Evolutionary conservation across 495 filamentous ascomycete species (phyloP).

Genomic region (Durotheca rogersii): DNA sequence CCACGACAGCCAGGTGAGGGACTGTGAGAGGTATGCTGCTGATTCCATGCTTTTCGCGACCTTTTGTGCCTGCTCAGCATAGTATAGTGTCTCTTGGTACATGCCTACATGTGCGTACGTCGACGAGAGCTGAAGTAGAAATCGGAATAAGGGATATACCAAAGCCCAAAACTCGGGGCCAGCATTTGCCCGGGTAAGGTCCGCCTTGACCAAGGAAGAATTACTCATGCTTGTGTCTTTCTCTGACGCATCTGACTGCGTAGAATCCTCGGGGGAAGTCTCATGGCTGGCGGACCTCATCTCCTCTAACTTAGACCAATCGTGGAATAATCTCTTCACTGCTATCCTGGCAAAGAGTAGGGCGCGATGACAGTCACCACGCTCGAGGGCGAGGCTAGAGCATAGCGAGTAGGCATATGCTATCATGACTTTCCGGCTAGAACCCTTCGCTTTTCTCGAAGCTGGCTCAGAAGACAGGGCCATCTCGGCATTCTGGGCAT

Average conservation of each 20-base stretch:
- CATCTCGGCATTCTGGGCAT: conserved; percentile 37
- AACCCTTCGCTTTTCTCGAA: conserved; percentile 22
- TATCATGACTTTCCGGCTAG: conserved; percentile 44
- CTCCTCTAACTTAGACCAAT: conserved; percentile 68
- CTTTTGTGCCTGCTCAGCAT: conserved; percentile 78
- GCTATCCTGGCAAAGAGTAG: conserved; percentile 65
- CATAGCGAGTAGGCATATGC: conserved; percentile 58
- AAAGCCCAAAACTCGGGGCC: conserved; percentile 81
- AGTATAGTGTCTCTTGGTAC: conserved; percentile 87
- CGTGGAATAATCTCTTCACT: conserved; percentile 64
- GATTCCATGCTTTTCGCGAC: conserved; percentile 70
- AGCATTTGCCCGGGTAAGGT: conserved; percentile 27
- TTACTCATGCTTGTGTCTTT: conserved; percentile 25
- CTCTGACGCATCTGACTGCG: conserved; percentile 39
- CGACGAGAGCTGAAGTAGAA: conserved; percentile 67
- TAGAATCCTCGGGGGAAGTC: conserved; percentile 35
- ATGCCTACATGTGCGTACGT: conserved; percentile 81
- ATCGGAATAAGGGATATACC: conserved; percentile 67
- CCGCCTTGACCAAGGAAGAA: conserved; percentile 29
- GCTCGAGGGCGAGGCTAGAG: conserved; percentile 63
- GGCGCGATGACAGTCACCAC: conserved; percentile 63
- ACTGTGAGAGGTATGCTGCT: conserved; percentile 55
- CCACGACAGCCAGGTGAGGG: conserved; percentile 60
- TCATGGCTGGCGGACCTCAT: conserved; percentile 34
- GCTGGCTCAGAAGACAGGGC: conserved; percentile 13